These are phyloP conservation scores for Naumovozyma baii DNA, from an alignment of 805 yeast species.

Conservation along the genomic window DNA sequence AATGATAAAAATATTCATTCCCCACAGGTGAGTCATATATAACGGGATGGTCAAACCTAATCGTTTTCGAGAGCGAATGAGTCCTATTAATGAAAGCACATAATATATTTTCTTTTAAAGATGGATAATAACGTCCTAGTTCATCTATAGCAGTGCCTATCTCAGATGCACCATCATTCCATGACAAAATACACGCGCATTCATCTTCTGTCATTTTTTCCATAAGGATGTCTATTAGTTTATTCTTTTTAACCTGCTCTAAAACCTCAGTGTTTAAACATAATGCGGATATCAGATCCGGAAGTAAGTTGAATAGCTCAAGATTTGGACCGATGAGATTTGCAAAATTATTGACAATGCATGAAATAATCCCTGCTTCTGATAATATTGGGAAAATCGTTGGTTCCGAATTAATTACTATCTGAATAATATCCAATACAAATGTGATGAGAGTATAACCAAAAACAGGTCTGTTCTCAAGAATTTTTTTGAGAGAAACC, in stretches of 20 bases:
- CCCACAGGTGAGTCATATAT: constrained; percentile 35
- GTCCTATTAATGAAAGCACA: constrained; percentile 40
- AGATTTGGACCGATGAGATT: constrained; percentile 47
- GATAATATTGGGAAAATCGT: constrained; percentile 72
- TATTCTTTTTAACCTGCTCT: constrained; percentile 38
- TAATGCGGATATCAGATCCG: constrained; percentile 74
- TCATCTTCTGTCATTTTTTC: constrained; percentile 41
- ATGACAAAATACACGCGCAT: constrained; percentile 45
- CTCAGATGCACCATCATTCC: constrained; percentile 42
- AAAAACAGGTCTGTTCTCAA: constrained; percentile 48
- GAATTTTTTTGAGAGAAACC: constrained; percentile 45
- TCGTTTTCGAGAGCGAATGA: constrained; percentile 36
- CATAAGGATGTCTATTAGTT: constrained; percentile 32
- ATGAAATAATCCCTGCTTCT: constrained; percentile 66
- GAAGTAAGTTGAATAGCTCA: constrained; percentile 50
- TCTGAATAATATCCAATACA: constrained; percentile 53
- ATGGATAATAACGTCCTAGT: constrained; percentile 73
- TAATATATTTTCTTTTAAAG: constrained; percentile 49
- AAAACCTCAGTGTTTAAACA: constrained; percentile 70
- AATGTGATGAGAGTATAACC: constrained; percentile 57
- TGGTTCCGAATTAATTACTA: constrained; percentile 81
- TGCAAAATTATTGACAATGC: constrained; percentile 49
- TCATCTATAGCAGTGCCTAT: constrained; percentile 70
- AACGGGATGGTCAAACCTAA: constrained; percentile 32
- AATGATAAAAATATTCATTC: constrained; percentile 33